Evolutionary conservation across 202 grass and related monocot genomes (phyloP), one percentile per base, ranked within the genome.

Genomic region (Bolboschoenoplectus hybrid): DNA sequence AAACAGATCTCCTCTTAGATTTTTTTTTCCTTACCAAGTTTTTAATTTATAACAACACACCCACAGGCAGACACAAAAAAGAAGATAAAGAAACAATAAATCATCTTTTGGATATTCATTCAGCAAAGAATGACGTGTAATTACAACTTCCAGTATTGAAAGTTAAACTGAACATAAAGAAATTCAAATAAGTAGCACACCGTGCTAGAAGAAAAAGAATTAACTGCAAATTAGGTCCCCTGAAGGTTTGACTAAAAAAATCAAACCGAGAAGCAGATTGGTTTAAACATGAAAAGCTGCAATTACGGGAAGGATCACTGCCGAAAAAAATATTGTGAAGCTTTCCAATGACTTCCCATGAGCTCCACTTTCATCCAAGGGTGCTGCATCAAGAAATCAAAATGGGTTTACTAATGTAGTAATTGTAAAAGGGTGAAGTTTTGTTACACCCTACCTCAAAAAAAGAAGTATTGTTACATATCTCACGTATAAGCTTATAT

Each of bases 301-400:
- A 63, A 82, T 65, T 49, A 82, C 7, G 41, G 80, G 80, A 67
- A 82, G 44, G 55, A 82, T 82, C 80, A 82, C 63, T 34, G 80
- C 80, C 9, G 7, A 63, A 34, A 82, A 67, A 9, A 67, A 82
- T 10, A 16, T 51, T 51, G 63, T 49, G 4, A 51, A 35, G 61
- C 45, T 51, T 66, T 82, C 16, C 38, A 65, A 49, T 34, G 80
- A 26, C 44, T 82, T 82, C 9, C 58, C 80, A 66, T 65, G 38
- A 41, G 80, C 61, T 51, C 80, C 46, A 51, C 80, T 82, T 82
- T 82, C 63, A 63, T 82, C 80, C 9, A 61, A 66, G 11, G 40
- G 43, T 38, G 41, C 61, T 82, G 80, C 61, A 67, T 61, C 45
- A 36, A 82, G 40, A 50, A 52, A 67, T 82, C 2, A 16, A 57